phyloP scores from a whole-genome alignment of 345 rosid genomes.

The Salix exigua region DNA sequence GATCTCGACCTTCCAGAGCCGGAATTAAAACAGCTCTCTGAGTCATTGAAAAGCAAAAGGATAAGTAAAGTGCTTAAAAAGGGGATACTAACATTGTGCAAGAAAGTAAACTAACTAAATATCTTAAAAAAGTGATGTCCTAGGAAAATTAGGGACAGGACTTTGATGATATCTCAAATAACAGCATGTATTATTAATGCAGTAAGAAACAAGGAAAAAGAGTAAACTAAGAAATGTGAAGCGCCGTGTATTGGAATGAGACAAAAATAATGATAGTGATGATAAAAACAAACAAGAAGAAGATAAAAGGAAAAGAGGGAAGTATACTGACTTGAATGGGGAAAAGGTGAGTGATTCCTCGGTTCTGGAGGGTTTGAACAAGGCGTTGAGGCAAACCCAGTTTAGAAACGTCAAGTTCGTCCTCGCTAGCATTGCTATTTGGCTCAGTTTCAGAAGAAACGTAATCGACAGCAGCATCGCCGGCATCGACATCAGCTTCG shows the following conservation, averaged over 20 bases:
- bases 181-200: not conserved
- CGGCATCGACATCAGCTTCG: constrained; percentile 17
- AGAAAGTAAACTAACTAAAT: not conserved
- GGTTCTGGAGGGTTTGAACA: constrained; percentile 62
- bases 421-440: constrained; percentile 15
- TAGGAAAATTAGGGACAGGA: not conserved
- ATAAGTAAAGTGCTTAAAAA: not conserved
- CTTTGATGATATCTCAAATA: not conserved
- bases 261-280: not conserved
- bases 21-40: constrained; percentile 90
- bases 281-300: not conserved
- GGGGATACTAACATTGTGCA: not conserved
- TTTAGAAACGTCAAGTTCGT: constrained; percentile 68
- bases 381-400: constrained; percentile 73
- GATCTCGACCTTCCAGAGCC: constrained; percentile 78
- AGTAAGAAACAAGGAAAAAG: not conserved
- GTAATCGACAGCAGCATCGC: constrained; percentile 19
- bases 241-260: not conserved
- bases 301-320: not conserved
- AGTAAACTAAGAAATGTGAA: not conserved
- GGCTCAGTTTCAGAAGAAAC: constrained; percentile 14
- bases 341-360: constrained; percentile 89
- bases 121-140: not conserved
- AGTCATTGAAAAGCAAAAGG: not conserved
- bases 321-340: constrained; percentile 69